Conservation (phyloP, 2,329 filamentous ascomycete species). For the Colletotrichum incanum region DNA sequence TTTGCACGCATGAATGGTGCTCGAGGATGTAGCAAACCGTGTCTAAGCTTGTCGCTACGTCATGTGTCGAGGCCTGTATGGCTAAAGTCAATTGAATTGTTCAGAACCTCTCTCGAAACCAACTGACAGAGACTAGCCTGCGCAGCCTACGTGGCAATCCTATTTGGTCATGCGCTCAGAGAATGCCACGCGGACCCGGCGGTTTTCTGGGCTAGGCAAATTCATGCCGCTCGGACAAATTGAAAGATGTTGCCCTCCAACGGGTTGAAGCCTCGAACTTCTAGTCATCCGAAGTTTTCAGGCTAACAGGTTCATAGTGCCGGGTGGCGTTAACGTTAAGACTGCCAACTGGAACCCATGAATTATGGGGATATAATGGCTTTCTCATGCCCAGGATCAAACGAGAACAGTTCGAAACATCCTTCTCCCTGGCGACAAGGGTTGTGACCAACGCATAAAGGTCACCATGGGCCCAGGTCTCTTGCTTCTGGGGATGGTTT, state of each 20-base stretch:
- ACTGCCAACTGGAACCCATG: neutral
- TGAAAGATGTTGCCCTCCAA: neutral
- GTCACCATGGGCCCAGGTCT: neutral
- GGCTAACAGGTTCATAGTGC: neutral
- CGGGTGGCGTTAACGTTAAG: neutral
- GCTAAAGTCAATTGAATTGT: neutral
- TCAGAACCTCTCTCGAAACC: neutral
- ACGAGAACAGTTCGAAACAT: neutral
- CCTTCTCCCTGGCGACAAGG: neutral
- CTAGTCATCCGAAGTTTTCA: neutral
- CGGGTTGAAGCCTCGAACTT: neutral
- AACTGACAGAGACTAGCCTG: neutral
- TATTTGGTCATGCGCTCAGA: slow-evolving; percentile 7
- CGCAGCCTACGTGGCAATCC: slow-evolving; percentile 7
- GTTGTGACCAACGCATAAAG: neutral
- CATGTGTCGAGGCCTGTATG: neutral
- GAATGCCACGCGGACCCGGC: neutral
- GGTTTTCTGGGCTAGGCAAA: neutral
- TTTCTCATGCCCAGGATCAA: neutral
- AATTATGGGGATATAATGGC: slow-evolving; percentile 16
- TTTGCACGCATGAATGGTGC: slow-evolving; percentile 1
- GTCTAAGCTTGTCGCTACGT: neutral
- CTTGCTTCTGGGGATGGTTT: neutral
- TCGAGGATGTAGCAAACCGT: neutral
- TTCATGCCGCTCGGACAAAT: slow-evolving; percentile 24